These are phyloP conservation scores for Phytophthora nicotianae DNA, from an alignment of 352 stramenopile species.

Conservation along the genomic window DNA sequence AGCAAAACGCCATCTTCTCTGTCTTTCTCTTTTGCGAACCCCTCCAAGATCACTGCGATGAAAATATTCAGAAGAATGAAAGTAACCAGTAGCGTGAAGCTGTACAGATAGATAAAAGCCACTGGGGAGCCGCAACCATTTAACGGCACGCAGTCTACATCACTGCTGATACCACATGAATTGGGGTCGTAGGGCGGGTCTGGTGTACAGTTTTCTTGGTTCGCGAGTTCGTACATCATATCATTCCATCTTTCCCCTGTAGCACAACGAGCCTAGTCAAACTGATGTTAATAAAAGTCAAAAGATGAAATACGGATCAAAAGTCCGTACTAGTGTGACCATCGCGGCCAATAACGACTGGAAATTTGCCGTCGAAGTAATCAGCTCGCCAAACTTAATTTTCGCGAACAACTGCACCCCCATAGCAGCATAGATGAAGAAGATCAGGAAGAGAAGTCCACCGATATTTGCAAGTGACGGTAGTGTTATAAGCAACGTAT, in stretches of 20 bases:
- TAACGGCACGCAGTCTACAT: constrained; percentile 51
- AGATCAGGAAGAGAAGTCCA: constrained; percentile 85
- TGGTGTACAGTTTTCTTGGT: constrained; percentile 43
- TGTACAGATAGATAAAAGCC: constrained; percentile 85
- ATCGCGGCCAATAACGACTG: constrained; percentile 79
- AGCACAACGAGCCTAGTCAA: constrained; percentile 87
- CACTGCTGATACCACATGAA: constrained; percentile 68
- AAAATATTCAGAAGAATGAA: constrained; percentile 93
- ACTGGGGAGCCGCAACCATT: constrained; percentile 75
- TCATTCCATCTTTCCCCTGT: constrained; percentile 94
- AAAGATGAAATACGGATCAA: neutral
- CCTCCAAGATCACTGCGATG: constrained; percentile 92
- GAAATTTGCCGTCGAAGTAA: constrained; percentile 89
- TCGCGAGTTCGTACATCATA: constrained; percentile 89
- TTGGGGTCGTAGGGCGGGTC: constrained; percentile 56
- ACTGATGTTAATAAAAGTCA: neutral
- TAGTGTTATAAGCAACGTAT: constrained; percentile 87
- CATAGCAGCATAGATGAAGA: constrained; percentile 93
- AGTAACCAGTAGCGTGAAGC: constrained; percentile 87
- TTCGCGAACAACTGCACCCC: constrained; percentile 92
- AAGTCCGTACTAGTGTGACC: constrained; percentile 50
- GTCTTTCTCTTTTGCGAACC: constrained; percentile 85
- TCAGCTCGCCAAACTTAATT: constrained; percentile 63
- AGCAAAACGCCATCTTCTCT: constrained; percentile 60
- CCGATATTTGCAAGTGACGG: constrained; percentile 90